These are phyloP conservation scores for Aristolochia californica DNA, from an alignment of 164 flowering plant species.

Conservation along the genomic window DNA sequence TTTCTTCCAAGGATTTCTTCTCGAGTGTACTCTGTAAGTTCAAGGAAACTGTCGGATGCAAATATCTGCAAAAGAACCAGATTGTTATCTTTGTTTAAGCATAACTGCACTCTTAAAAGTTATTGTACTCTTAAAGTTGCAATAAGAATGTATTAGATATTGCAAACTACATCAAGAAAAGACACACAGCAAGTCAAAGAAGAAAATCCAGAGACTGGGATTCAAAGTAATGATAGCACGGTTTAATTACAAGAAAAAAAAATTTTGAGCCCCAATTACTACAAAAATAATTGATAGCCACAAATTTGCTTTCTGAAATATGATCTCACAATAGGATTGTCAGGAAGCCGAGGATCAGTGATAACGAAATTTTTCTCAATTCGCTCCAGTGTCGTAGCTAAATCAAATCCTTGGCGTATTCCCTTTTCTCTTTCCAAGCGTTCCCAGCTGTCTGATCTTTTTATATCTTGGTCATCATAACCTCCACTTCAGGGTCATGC, in stretches of 20 bases:
- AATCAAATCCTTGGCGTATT: slow-evolving; percentile 87
- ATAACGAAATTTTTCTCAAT: slow-evolving; percentile 98
- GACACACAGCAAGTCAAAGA: too few species aligned
- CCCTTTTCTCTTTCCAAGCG: slow-evolving; percentile 65
- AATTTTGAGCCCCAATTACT: too few species aligned
- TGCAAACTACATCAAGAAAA: too few species aligned
- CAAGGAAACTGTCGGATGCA: slow-evolving; percentile 98
- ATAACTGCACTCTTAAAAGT: background rate
- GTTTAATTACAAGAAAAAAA: too few species aligned
- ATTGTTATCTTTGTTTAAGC: background rate
- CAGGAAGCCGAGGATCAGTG: slow-evolving; percentile 97
- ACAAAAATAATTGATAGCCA: background rate
- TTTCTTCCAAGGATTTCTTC: slow-evolving; percentile 96
- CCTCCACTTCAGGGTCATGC: slow-evolving; percentile 57
- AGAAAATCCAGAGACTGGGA: too few species aligned
- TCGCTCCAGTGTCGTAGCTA: slow-evolving; percentile 95
- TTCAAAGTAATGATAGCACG: too few species aligned
- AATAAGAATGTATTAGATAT: too few species aligned
- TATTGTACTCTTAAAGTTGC: background rate
- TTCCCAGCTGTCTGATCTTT: slow-evolving; percentile 67
- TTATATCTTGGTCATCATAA: slow-evolving; percentile 63
- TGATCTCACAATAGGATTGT: slow-evolving; percentile 86
- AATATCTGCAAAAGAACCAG: slow-evolving; percentile 50
- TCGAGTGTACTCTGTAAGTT: slow-evolving; percentile 85
- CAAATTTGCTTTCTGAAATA: background rate